Percentiles rank a stretch among this genome's conserved stretches.
Conservation (phyloP, 2,329 filamentous ascomycete species). For the Cercospora sojina region DNA sequence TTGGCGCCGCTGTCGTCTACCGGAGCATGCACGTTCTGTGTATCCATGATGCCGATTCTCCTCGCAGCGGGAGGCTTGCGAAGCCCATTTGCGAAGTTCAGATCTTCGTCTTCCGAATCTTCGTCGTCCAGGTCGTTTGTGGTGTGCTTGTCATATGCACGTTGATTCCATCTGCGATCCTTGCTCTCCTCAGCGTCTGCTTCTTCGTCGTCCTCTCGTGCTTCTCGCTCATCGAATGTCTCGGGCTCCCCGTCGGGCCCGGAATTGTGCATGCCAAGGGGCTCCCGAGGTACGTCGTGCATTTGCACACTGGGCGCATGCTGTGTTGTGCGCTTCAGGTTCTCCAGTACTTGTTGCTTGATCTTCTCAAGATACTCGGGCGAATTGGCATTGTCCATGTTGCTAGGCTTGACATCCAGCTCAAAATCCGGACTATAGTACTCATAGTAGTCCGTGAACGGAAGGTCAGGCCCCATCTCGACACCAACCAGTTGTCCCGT, state of each 20-base stretch:
- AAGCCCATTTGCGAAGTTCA: slow-evolving; percentile 70
- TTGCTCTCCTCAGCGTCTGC: slow-evolving; percentile 83
- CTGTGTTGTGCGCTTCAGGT: slow-evolving; percentile 63
- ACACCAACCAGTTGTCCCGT: slow-evolving; percentile 78
- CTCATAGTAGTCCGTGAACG: slow-evolving; percentile 95
- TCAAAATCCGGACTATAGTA: slow-evolving; percentile 71
- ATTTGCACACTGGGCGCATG: slow-evolving; percentile 62
- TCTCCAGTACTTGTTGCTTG: slow-evolving; percentile 64
- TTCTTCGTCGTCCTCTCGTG: slow-evolving; percentile 67
- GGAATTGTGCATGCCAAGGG: slow-evolving; percentile 51
- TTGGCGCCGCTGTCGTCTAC: slow-evolving; percentile 53
- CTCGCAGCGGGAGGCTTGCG: slow-evolving; percentile 53
- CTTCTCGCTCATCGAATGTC: slow-evolving; percentile 63
- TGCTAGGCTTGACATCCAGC: slow-evolving; percentile 66
- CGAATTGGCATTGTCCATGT: slow-evolving; percentile 71
- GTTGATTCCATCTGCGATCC: slow-evolving; percentile 77
- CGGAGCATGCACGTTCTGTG: slow-evolving; percentile 57
- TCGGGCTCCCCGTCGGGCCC: slow-evolving; percentile 39
- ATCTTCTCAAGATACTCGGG: slow-evolving; percentile 69
- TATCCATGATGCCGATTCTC: slow-evolving; percentile 61
- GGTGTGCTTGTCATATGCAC: slow-evolving; percentile 76
- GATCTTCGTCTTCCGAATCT: slow-evolving; percentile 87
- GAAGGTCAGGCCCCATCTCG: slow-evolving; percentile 76
- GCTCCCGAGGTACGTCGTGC: slow-evolving; percentile 61
- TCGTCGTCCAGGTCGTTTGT: slow-evolving; percentile 67